These are phyloP conservation scores for Penicillium bialowiezense DNA, from an alignment of 495 filamentous ascomycete genomes.

Conservation along the genomic window DNA sequence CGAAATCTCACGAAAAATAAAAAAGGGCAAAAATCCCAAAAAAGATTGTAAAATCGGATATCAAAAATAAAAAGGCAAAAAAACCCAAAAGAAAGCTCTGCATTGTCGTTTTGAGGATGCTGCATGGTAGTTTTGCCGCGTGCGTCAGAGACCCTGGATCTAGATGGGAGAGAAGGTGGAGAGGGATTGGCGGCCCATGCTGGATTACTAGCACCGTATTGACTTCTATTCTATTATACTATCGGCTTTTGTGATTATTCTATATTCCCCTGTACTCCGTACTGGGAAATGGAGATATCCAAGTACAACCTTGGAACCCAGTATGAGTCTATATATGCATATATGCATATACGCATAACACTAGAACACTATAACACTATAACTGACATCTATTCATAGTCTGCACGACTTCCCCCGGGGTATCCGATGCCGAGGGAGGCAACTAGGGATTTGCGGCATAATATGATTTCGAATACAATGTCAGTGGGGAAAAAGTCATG, in stretches of 20 bases:
- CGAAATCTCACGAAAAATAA: constrained; percentile 4
- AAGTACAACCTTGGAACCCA: no score
- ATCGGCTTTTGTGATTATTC: no score
- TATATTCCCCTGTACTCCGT: no score
- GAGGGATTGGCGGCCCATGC: constrained; percentile 29
- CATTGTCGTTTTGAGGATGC: constrained; percentile 32
- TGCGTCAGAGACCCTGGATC: constrained; percentile 35
- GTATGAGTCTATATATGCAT: no score
- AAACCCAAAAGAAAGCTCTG: constrained; percentile 18
- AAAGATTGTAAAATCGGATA: constrained; percentile 7
- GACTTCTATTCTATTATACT: background rate
- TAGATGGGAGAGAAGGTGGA: constrained; percentile 23
- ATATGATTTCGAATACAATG: background rate
- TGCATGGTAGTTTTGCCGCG: constrained; percentile 36
- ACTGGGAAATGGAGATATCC: no score
- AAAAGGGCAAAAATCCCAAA: constrained; percentile 6
- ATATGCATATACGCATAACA: no score
- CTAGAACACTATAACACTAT: no score
- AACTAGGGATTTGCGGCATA: background rate
- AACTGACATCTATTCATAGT: no score
- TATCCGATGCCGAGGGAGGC: background rate
- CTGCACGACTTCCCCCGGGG: background rate
- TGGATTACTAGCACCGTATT: background rate
- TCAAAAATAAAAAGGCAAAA: constrained; percentile 12
- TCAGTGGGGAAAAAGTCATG: background rate